A percentile compares a stretch with the other conserved stretches of the same genome.
These are phyloP conservation scores for Rubia yunnanensis DNA, from an alignment of 257 asterid species.

Conservation along the genomic window DNA sequence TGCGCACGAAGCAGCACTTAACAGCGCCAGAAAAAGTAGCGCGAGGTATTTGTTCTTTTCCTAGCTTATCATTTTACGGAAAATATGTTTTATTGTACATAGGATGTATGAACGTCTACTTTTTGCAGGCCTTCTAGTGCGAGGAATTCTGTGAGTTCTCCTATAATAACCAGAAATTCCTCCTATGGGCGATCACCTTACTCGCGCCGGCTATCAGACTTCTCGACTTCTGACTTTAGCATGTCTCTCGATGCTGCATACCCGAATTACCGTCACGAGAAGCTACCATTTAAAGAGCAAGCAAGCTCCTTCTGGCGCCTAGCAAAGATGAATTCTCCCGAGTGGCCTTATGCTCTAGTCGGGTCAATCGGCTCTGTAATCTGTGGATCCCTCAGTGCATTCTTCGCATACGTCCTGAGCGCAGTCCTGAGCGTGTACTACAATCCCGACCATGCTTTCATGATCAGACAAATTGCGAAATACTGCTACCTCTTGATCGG, in stretches of 20 bases:
- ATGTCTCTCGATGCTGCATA: slow-evolving; percentile 62
- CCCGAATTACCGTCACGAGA: slow-evolving; percentile 58
- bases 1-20: slow-evolving; percentile 70
- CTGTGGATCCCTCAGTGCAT: slow-evolving; percentile 90
- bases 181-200: slow-evolving; percentile 85
- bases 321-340: slow-evolving; percentile 90
- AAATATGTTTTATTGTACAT: neutral
- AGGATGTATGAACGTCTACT: neutral
- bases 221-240: slow-evolving; percentile 88
- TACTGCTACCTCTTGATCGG: slow-evolving; percentile 87
- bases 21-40: slow-evolving; percentile 71
- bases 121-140: slow-evolving; percentile 82
- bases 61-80: neutral
- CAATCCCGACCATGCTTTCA: slow-evolving; percentile 60
- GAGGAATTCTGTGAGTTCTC: slow-evolving; percentile 86
- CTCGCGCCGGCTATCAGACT: slow-evolving; percentile 77
- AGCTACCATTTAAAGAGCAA: slow-evolving; percentile 84
- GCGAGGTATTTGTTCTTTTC: slow-evolving; percentile 43
- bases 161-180: slow-evolving; percentile 75
- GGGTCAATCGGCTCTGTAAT: slow-evolving; percentile 82
- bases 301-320: slow-evolving; percentile 79
- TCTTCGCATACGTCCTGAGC: slow-evolving; percentile 80
- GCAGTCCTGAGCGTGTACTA: slow-evolving; percentile 87
- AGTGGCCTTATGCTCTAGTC: slow-evolving; percentile 71
- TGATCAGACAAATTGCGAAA: slow-evolving; percentile 67